These are phyloP conservation scores for Priceomyces medius DNA, from an alignment of 805 yeast genomes.

Conservation along the genomic window DNA sequence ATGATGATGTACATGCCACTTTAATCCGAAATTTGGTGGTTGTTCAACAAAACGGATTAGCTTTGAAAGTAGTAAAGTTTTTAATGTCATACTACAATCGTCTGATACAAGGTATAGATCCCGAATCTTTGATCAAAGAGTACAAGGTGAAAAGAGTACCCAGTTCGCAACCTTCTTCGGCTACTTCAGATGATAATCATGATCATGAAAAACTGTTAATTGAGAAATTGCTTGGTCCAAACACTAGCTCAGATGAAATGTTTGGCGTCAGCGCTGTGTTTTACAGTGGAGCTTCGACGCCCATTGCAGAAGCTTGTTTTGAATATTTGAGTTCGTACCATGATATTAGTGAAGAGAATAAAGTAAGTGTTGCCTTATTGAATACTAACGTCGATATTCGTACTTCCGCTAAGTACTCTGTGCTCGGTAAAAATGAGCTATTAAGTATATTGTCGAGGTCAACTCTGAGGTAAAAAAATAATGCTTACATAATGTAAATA, in stretches of 20 bases:
- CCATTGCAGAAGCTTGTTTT: slow-evolving; percentile 68
- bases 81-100: slow-evolving; percentile 40
- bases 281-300: slow-evolving; percentile 64
- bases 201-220: neutral
- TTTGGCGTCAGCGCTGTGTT: slow-evolving; percentile 43
- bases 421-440: slow-evolving; percentile 69
- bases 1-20: slow-evolving; percentile 65
- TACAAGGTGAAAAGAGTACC: slow-evolving; percentile 25
- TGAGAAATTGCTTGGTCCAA: neutral
- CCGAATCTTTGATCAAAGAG: slow-evolving; percentile 20
- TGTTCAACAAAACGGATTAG: slow-evolving; percentile 64
- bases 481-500: slow-evolving; percentile 4
- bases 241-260: slow-evolving; percentile 5
- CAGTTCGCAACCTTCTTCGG: slow-evolving; percentile 14
- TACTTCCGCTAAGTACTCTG: slow-evolving; percentile 61
- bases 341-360: slow-evolving; percentile 34
- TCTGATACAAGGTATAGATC: slow-evolving; percentile 11
- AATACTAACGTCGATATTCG: slow-evolving; percentile 44
- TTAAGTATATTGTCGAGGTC: slow-evolving; percentile 46
- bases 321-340: slow-evolving; percentile 49
- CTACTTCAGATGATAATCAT: slow-evolving; percentile 8
- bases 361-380: slow-evolving; percentile 55
- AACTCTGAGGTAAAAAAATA: slow-evolving; percentile 3
- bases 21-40: slow-evolving; percentile 66
- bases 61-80: slow-evolving; percentile 55